phyloP scores from a whole-genome alignment of 2,329 filamentous ascomycete species.

The Fusarium sp. region DNA sequence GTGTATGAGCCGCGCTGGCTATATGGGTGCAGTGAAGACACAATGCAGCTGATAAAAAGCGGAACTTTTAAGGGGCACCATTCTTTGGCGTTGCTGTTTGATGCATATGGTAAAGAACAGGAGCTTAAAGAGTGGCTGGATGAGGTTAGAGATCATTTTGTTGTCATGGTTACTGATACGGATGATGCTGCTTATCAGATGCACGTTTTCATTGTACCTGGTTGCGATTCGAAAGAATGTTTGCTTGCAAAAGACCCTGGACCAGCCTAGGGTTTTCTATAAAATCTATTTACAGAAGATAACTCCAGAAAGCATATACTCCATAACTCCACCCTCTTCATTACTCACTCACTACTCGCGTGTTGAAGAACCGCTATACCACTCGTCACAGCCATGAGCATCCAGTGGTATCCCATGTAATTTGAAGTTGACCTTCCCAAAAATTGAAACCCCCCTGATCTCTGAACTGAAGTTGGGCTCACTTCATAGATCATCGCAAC shows the following conservation, averaged over 20 bases:
- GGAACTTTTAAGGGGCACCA: accelerated
- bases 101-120: not conserved
- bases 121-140: not conserved
- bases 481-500: slow-evolving; percentile 28
- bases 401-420: slow-evolving; percentile 31
- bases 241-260: not conserved
- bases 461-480: not conserved
- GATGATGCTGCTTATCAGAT: not conserved
- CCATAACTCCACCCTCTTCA: not conserved
- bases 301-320: not conserved
- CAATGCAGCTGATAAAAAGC: not conserved
- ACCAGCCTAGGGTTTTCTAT: not conserved
- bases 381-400: slow-evolving; percentile 26
- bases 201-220: not conserved
- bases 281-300: not conserved
- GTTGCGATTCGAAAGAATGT: not conserved
- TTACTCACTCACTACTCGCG: not conserved
- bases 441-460: slow-evolving; percentile 18
- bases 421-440: slow-evolving; percentile 11
- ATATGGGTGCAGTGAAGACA: not conserved
- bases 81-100: not conserved
- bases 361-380: slow-evolving; percentile 16
- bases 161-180: not conserved
- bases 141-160: not conserved
- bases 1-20: not conserved